phyloP scores from a whole-genome alignment of 164 flowering plant genomes.

The Warburgia ugandensis region DNA sequence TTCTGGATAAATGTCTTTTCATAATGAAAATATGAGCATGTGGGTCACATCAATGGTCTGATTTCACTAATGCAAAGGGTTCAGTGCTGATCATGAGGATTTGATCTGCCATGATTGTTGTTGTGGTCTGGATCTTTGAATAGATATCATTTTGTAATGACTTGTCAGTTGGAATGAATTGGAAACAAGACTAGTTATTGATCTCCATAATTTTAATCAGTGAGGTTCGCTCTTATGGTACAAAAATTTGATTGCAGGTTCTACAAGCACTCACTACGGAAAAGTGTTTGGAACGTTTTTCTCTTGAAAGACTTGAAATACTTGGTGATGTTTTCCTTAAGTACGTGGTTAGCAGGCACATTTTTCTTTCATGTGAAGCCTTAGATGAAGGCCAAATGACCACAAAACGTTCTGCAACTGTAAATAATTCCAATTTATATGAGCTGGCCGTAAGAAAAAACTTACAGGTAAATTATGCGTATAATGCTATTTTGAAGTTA shows the following conservation, averaged over 20 bases:
- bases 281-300: slow-evolving; percentile 74
- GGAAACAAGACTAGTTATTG: too few relatives aligned
- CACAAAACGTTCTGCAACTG: slow-evolving; percentile 61
- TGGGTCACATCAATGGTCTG: too few relatives aligned
- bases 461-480: slow-evolving; percentile 51
- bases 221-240: not conserved
- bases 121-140: not conserved
- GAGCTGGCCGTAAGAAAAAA: slow-evolving; percentile 51
- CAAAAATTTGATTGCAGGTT: slow-evolving; percentile 35
- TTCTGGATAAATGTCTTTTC: too few relatives aligned
- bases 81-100: not conserved
- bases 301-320: slow-evolving; percentile 92
- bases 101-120: not conserved
- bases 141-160: not conserved
- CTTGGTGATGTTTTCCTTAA: slow-evolving; percentile 98
- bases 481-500: not conserved
- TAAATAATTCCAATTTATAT: slow-evolving; percentile 63
- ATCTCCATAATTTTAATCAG: not conserved
- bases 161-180: too few relatives aligned
- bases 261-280: slow-evolving; percentile 96
- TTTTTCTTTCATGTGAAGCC: slow-evolving; percentile 57
- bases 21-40: too few relatives aligned
- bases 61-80: not conserved
- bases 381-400: slow-evolving; percentile 87
- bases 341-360: slow-evolving; percentile 73